Base-by-base conservation (phyloP, 331 rosid species). In the Phaseolus coccineus region DNA sequence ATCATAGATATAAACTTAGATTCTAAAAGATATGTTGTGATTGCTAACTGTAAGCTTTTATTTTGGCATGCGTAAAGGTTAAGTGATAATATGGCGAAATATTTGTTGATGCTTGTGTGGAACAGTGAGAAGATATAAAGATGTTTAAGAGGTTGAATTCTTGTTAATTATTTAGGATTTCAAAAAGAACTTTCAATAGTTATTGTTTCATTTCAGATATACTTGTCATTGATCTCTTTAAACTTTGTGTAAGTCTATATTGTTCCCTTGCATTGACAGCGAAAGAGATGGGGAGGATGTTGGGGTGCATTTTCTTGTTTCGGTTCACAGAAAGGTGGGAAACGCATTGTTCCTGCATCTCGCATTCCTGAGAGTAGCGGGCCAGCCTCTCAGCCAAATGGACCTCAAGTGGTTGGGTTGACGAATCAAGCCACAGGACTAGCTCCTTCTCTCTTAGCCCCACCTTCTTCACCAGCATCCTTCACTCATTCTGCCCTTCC, bases 251-350 rank as follows among this genome's bases (percentile, higher is more conserved):
- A 56, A 79, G 24, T 79, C 77, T 79, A 30, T 68, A 58, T 52
- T 84, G 47, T 80, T 66, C 37, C 47, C 39, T 39, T 82, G 77
- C 73, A 24, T 86, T 81, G 85, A 73, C 98, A 96, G 99, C 85
- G 90, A 70, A 96, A 93, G 93, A 90, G 97, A 87, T 96, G 99
- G 99, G 98, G 93, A 77, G 99, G 98, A 80, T 96, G 98, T 80
- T 91, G 71, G 96, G 87, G 93, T 86, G 97, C 98, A 74, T 87
- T 96, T 57, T 91, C 97, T 75, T 96, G 99, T 80, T 96, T 96
- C 76, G 85, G 91, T 81, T 75, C 92, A 11, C 97, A 93, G 80
- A 96, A 93, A 84, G 98, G 98, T 14, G 95, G 97, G 71, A 96
- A 90, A 86, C 98, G 99, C 15, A 96, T 96, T 56, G 98, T 93